These are phyloP conservation scores for Pezizomycotina sp. DNA, from an alignment of 2,329 filamentous ascomycete species.

Conservation along the genomic window DNA sequence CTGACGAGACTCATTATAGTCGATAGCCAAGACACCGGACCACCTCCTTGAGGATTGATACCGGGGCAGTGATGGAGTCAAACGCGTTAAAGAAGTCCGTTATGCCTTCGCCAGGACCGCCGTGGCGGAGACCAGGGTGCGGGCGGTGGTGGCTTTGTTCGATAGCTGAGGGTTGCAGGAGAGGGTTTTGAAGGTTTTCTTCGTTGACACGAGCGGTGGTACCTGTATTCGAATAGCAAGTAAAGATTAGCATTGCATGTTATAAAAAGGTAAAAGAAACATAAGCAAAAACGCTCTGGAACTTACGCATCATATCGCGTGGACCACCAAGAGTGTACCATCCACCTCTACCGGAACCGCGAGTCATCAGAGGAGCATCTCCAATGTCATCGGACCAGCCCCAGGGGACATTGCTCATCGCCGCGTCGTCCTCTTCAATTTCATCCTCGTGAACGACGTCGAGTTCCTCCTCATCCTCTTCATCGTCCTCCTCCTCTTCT, in stretches of 20 bases:
- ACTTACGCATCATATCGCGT: conserved; percentile 24
- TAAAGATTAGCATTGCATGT: conserved; percentile 1
- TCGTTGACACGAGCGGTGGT: conserved; percentile 12
- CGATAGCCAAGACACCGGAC: conserved; percentile 31
- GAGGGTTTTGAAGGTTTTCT: conserved; percentile 19
- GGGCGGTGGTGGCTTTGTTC: conserved; percentile 8
- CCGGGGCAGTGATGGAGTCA: conserved; percentile 14
- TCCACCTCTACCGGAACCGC: conserved; percentile 22
- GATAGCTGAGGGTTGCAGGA: conserved; percentile 15
- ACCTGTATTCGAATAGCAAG: conserved; percentile 8
- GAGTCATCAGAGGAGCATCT: conserved; percentile 25
- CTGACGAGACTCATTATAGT: conserved; percentile 18
- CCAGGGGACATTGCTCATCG: conserved; percentile 23
- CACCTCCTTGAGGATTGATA: no score
- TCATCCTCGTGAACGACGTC: conserved; percentile 38
- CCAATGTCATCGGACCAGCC: conserved; percentile 24
- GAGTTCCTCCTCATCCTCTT: conserved; percentile 38
- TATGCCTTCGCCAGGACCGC: conserved; percentile 19
- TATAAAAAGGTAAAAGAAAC: not conserved
- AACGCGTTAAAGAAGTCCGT: no score
- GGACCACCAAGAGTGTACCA: conserved; percentile 26
- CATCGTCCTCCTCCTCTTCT: conserved; percentile 31
- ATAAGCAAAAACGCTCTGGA: not conserved
- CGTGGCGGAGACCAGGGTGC: conserved; percentile 14
- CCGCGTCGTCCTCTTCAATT: conserved; percentile 32